Base-by-base conservation (phyloP, 2,329 filamentous ascomycete genomes). In the Diplodia seriata region DNA sequence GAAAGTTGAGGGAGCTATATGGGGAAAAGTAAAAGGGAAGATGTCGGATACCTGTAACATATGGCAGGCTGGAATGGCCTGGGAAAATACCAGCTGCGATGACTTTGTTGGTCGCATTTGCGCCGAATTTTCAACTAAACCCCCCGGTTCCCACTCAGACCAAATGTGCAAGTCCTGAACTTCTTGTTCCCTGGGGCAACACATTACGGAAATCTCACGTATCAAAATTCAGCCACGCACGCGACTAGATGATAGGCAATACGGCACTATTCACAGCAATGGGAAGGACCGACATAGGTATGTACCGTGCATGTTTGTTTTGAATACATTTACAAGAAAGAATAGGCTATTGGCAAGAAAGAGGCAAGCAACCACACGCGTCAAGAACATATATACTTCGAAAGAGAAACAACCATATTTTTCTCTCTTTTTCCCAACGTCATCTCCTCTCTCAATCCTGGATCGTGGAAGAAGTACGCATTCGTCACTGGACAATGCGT, bases 261-360 rank as follows among this genome's bases (percentile, higher is more conserved):
- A 1, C 11, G 29, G 18, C 15, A 47, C 33, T 9, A 57, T 26
- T n/a, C 4, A 31, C 6, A 61, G 1, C 6, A n/a, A 11, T 2
- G 15, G 29, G 9, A n/a, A 26, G 20, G 36, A 18, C 18, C 18
- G 7, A 20, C 3, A 56, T 38, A 36, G 31, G 59, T 51, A 51
- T 50, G 59, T 63, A 49, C 57, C 31, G 47, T 63, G 59, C 59
- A 38, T n/a, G 49, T 47, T 51, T 51, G 43, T 63, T 47, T 51
- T 63, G 59, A 63, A 63, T 63, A 63, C 59, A 63, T 63, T 63
- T 63, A 63, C 59, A 63, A 63, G 59, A 63, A 12, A 63, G 43
- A 38, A 50, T 50, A 53, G 54, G 54, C 31, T n/a, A 47, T 47
- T 47, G 18, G 43, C 43, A 47, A 47, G 43, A 6, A 47, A 47